Base-by-base conservation (phyloP, 2,329 filamentous ascomycete species). In the Colletotrichum tropicale region DNA sequence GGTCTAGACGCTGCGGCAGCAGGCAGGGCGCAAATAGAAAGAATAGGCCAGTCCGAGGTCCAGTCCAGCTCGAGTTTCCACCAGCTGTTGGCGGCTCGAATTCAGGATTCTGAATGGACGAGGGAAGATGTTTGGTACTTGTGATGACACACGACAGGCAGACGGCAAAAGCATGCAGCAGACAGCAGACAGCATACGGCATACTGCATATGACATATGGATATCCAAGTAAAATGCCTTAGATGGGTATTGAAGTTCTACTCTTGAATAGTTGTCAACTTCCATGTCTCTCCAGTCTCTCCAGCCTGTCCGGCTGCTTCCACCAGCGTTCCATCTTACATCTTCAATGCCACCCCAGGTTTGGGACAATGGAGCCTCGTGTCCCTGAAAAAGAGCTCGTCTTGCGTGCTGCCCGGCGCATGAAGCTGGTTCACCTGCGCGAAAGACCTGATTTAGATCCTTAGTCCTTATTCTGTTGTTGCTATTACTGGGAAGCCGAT, bases 361-460 rank as follows among this genome's bases (percentile, higher is more conserved):
- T 48, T 38, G 38, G n/a, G 28, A 52, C 48, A 34, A 74, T 71
- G 60, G 48, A 66, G 21, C 60, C 36, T 55, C 58, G 70, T 62
- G 66, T 70, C 71, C 65, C 65, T 73, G 34, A 26, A 68, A 48
- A 62, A 48, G 55, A 21, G 36, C 24, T n/a, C 38, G 70, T 38
- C 34, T 48, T 48, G 43, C 43, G 43, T 48, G 43, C 18, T 48
- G 16, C 28, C 38, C 9, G n/a, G 38, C 21, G 52, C 65, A 62
- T 55, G 55, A 56, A 73, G 70, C 36, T 73, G 70, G 43, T 28
- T 43, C 28, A 34, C 24, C 48, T 61, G 24, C 48, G n/a, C 34
- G 28, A 61, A 71, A 71, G 72, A 74, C 72, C 67, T 74, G 72
- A 71, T 74, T 74, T 71, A 66, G 70, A 70, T 52, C 36, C 67